Conservation (phyloP, 2,329 filamentous ascomycete genomes). For the Aspergillus cejpii region DNA sequence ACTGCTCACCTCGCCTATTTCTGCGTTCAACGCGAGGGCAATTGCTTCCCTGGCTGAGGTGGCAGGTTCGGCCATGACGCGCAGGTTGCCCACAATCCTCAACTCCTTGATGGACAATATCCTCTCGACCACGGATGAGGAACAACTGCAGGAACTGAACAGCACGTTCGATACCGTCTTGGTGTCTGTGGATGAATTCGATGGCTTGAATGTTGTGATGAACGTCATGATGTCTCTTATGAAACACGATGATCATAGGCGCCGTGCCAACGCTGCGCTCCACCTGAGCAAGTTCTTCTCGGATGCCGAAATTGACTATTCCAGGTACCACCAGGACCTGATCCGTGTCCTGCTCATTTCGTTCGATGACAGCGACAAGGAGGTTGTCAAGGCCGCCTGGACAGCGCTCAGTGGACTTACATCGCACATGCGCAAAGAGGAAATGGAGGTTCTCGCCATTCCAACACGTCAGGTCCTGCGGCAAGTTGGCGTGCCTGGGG, state of each 20-base stretch:
- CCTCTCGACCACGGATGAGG: slow-evolving; percentile 64
- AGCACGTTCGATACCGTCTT: slow-evolving; percentile 82
- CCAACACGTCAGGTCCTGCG: slow-evolving; percentile 81
- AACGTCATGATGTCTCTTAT: slow-evolving; percentile 79
- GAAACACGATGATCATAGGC: slow-evolving; percentile 87
- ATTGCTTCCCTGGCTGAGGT: slow-evolving; percentile 89
- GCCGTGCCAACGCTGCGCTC: slow-evolving; percentile 67
- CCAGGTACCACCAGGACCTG: slow-evolving; percentile 91
- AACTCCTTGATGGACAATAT: slow-evolving; percentile 94
- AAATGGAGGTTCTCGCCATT: slow-evolving; percentile 88
- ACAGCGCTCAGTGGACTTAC: slow-evolving; percentile 79
- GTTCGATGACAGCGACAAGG: slow-evolving; percentile 77
- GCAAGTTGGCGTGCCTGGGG: slow-evolving; percentile 80
- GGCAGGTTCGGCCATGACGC: slow-evolving; percentile 81
- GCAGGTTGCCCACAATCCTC: slow-evolving; percentile 80
- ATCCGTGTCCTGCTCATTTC: slow-evolving; percentile 84
- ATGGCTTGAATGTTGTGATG: slow-evolving; percentile 93
- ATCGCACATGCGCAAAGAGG: slow-evolving; percentile 85
- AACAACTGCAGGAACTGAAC: slow-evolving; percentile 65
- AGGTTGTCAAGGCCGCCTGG: slow-evolving; percentile 87
- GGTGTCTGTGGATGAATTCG: slow-evolving; percentile 87
- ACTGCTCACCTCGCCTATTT: slow-evolving; percentile 80
- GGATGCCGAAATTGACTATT: slow-evolving; percentile 76
- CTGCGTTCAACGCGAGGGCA: slow-evolving; percentile 89
- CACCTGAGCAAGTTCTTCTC: slow-evolving; percentile 85